Percentiles rank a stretch among this genome's conserved stretches.
Evolutionary conservation across 2,329 filamentous ascomycete species (phyloP).

Genomic region (Aureobasidium sp.): DNA sequence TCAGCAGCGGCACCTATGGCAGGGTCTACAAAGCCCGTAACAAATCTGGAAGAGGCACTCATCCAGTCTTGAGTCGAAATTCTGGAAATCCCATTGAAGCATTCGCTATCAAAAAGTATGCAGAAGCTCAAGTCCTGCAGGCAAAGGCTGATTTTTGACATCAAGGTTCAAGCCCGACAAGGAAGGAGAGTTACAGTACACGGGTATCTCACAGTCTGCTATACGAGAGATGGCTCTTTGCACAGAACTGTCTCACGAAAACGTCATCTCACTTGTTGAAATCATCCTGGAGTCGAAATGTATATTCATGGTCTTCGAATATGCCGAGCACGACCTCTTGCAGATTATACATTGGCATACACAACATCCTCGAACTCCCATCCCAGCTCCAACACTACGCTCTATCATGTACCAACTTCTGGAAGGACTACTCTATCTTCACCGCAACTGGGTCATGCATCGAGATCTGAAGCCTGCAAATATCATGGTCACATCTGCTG

Average conservation of each 20-base stretch:
- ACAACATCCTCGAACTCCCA: constrained; percentile 76
- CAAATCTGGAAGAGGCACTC: constrained; percentile 50
- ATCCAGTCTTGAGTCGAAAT: constrained; percentile 12
- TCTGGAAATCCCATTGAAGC: constrained; percentile 49
- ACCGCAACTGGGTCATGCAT: constrained; percentile 95
- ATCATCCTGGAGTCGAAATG: constrained; percentile 98
- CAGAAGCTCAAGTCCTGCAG: neutral
- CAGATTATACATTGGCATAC: constrained; percentile 99
- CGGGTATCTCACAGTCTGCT: constrained; percentile 93
- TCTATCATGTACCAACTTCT: constrained; percentile 94
- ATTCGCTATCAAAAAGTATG: constrained; percentile 95
- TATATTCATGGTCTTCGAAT: constrained; percentile 99
- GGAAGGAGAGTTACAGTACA: constrained; percentile 95
- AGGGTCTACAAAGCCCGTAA: constrained; percentile 92
- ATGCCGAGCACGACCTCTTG: constrained; percentile 91
- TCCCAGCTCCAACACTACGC: constrained; percentile 80
- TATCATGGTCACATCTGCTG: constrained; percentile 90
- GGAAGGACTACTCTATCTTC: constrained; percentile 89
- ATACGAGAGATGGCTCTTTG: constrained; percentile 97
- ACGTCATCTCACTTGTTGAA: constrained; percentile 84
- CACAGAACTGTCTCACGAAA: constrained; percentile 79
- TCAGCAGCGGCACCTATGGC: constrained; percentile 95
- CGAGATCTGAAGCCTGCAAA: constrained; percentile 96
- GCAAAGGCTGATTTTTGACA: neutral
- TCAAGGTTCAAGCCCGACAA: constrained; percentile 90